Evolutionary conservation across 148 eudicot species (phyloP).

Genomic region (Arbutus unedo): DNA sequence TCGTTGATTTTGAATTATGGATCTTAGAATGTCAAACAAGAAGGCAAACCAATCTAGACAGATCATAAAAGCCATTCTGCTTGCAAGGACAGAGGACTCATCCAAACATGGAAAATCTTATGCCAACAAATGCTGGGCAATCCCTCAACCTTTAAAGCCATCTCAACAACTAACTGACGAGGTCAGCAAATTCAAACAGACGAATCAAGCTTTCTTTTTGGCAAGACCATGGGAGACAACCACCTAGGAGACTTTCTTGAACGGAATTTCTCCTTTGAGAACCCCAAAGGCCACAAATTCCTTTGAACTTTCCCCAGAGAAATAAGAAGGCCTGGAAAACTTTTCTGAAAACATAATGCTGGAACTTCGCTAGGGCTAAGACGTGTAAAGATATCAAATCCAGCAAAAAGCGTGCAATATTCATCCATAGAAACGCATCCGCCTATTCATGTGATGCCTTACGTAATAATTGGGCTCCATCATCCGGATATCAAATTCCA

Average conservation of each 20-base stretch:
- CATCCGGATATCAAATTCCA: background rate
- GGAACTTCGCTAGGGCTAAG: background rate
- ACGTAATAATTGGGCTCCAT: background rate
- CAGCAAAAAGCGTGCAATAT: background rate
- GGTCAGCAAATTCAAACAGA: background rate
- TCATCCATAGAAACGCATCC: background rate
- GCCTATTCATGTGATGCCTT: background rate
- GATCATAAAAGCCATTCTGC: background rate
- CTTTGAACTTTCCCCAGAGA: background rate
- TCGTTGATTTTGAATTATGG: background rate
- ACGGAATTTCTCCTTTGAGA: background rate
- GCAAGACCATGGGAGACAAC: background rate
- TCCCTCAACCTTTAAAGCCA: background rate
- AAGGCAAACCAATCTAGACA: background rate
- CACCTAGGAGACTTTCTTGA: background rate
- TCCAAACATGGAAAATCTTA: background rate
- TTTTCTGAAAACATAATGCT: background rate
- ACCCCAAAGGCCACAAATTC: background rate
- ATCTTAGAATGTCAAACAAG: background rate
- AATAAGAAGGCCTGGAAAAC: background rate
- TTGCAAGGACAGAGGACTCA: background rate
- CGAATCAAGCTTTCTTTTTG: background rate
- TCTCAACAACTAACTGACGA: background rate
- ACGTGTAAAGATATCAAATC: background rate
- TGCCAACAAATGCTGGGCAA: background rate